phyloP scores from a whole-genome alignment of 1,284 basidiomycete species.

The Moesziomyces sp. region DNA sequence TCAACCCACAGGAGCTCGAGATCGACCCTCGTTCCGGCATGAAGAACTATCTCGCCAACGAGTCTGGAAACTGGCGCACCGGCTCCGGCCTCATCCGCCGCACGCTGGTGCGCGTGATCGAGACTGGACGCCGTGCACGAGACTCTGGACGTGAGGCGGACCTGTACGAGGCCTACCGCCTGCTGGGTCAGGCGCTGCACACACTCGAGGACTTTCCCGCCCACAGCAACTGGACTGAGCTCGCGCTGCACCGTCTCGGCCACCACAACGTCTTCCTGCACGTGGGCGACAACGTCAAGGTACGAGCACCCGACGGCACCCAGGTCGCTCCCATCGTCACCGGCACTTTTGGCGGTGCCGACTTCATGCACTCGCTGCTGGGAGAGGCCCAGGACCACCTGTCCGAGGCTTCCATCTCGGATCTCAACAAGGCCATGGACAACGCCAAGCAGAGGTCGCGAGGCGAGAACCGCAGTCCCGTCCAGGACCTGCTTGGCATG shows the following conservation, averaged over 20 bases:
- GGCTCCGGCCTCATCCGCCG: slow-evolving; percentile 84
- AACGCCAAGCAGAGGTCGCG: slow-evolving; percentile 67
- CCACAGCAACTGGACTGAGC: slow-evolving; percentile 73
- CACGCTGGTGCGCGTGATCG: slow-evolving; percentile 77
- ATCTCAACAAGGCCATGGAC: slow-evolving; percentile 82
- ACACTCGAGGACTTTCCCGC: slow-evolving; percentile 88
- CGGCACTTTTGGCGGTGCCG: slow-evolving; percentile 86
- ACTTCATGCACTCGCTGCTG: slow-evolving; percentile 73
- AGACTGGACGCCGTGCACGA: slow-evolving; percentile 73
- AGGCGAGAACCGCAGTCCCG: slow-evolving; percentile 64
- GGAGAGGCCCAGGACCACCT: slow-evolving; percentile 73
- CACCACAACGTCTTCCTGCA: slow-evolving; percentile 85
- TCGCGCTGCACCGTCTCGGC: slow-evolving; percentile 78
- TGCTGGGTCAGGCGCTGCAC: slow-evolving; percentile 72
- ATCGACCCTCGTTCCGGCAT: slow-evolving; percentile 87
- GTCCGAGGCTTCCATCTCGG: slow-evolving; percentile 83
- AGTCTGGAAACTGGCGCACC: slow-evolving; percentile 82
- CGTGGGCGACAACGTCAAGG: slow-evolving; percentile 80
- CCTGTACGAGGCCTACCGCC: slow-evolving; percentile 76
- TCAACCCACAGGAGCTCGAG: slow-evolving; percentile 82
- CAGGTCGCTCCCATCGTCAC: slow-evolving; percentile 85
- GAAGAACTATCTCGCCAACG: slow-evolving; percentile 95
- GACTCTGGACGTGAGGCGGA: slow-evolving; percentile 73
- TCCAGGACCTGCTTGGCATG: slow-evolving; percentile 66
- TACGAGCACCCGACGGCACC: slow-evolving; percentile 81